Evolutionary conservation across 2,329 filamentous ascomycete species (phyloP).

Genomic region (Beauveria brongniartii): DNA sequence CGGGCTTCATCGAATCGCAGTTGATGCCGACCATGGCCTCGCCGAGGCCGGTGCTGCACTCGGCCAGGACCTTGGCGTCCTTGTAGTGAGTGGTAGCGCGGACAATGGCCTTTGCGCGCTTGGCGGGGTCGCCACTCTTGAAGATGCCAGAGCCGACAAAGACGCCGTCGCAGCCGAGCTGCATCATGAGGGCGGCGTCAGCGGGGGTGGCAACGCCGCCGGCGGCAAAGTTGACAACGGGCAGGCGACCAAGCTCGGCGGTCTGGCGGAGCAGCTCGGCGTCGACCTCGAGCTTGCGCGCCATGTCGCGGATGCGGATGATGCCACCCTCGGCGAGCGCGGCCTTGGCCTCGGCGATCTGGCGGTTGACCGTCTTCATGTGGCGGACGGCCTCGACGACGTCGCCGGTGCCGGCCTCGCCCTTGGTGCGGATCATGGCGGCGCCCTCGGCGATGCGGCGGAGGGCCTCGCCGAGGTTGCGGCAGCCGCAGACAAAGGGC

Average conservation of each 20-base stretch:
- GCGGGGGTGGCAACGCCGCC: constrained; percentile 99
- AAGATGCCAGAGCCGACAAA: constrained; percentile 97
- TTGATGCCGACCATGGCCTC: constrained; percentile 98
- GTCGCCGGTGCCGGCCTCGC: constrained; percentile 93
- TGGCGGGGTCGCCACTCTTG: constrained; percentile 85
- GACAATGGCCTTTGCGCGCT: constrained; percentile 90
- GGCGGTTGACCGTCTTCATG: constrained; percentile 80
- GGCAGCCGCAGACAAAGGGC: constrained; percentile 94
- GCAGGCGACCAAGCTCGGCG: constrained; percentile 76
- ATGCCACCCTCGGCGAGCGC: constrained; percentile 53
- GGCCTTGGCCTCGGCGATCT: constrained; percentile 73
- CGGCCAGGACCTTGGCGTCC: constrained; percentile 76
- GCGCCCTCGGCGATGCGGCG: constrained; percentile 87
- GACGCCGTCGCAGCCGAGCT: constrained; percentile 93
- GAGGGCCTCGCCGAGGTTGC: constrained; percentile 88
- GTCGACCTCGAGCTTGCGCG: constrained; percentile 73
- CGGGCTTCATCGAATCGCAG: constrained; percentile 65
- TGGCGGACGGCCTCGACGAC: constrained; percentile 94
- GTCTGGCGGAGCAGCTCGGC: constrained; percentile 76
- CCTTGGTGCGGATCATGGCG: constrained; percentile 98
- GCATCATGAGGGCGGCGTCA: constrained; percentile 96
- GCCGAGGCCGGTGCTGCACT: constrained; percentile 82
- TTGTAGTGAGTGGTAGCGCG: constrained; percentile 86
- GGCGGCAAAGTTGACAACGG: constrained; percentile 95
- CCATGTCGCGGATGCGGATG: constrained; percentile 56